A percentile compares a stretch with the other conserved stretches of the same genome.
Evolutionary conservation across 2,329 filamentous ascomycete species (phyloP).

Genomic region (Claviceps sp.): DNA sequence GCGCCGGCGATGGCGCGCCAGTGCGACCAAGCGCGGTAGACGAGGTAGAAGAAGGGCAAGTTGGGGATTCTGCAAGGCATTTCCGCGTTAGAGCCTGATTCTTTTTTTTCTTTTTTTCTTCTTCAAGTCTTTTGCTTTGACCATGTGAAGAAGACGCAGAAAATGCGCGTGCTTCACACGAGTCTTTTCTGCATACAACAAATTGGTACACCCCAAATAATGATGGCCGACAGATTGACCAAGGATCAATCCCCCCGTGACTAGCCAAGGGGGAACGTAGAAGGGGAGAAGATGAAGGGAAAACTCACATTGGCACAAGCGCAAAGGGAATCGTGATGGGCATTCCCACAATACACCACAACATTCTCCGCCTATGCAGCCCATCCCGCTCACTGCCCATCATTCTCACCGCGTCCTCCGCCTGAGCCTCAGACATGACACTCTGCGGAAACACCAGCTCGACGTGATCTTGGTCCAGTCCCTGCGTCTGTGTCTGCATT

Average conservation of each 20-base stretch:
- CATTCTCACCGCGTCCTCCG: slow-evolving; percentile 50
- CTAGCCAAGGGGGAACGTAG: background rate
- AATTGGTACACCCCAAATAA: no score
- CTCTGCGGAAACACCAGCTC: slow-evolving; percentile 65
- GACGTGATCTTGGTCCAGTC: slow-evolving; percentile 44
- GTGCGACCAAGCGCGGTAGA: slow-evolving; percentile 83
- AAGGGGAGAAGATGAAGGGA: background rate
- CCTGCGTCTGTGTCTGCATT: background rate
- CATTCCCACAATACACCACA: slow-evolving; percentile 72
- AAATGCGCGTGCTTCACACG: no score
- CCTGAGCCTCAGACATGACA: slow-evolving; percentile 50
- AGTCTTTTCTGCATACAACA: no score
- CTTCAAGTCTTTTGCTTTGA: no score
- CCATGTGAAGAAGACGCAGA: background rate
- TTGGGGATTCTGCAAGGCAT: slow-evolving; percentile 58
- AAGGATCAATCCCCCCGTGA: no score
- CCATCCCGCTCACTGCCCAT: slow-evolving; percentile 70
- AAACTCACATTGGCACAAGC: slow-evolving; percentile 67
- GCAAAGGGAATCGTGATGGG: slow-evolving; percentile 74
- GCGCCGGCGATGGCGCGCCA: slow-evolving; percentile 78
- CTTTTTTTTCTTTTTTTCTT: background rate
- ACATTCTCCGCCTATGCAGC: slow-evolving; percentile 62
- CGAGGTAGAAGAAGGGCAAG: slow-evolving; percentile 91
- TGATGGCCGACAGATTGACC: no score
- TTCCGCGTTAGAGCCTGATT: background rate